Evolutionary conservation across 2,329 filamentous ascomycete species (phyloP).

Genomic region (Cladosporium sp.): DNA sequence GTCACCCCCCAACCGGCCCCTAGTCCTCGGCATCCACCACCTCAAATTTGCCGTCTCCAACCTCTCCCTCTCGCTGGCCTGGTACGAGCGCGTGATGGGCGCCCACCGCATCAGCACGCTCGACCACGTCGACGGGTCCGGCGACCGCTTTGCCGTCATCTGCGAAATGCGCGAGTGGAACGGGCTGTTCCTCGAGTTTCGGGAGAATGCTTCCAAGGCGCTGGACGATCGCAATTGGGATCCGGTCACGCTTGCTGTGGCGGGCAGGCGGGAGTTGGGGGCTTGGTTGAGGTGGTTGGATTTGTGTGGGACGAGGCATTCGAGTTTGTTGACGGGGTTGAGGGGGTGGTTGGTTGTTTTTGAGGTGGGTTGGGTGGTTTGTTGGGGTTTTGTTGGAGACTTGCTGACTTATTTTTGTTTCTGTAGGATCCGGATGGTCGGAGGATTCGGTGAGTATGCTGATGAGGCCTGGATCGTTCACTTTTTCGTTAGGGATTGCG

Average conservation of each 20-base stretch:
- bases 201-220: constrained; percentile 4
- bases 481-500: not conserved
- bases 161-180: constrained; percentile 13
- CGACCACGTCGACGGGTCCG: constrained; percentile 11
- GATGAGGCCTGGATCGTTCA: no score
- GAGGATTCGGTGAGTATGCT: not conserved
- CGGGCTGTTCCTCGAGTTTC: constrained; percentile 7
- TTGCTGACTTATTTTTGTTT: not conserved
- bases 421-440: constrained; percentile 2
- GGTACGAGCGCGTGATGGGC: constrained; percentile 15
- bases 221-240: constrained; percentile 11
- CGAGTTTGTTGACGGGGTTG: constrained; percentile 7
- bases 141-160: constrained; percentile 3
- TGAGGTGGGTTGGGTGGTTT: not conserved
- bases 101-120: constrained; percentile 10
- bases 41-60: constrained; percentile 15
- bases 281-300: constrained; percentile 8
- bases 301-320: constrained; percentile 8
- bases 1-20: constrained; percentile 1
- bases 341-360: constrained; percentile 12
- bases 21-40: constrained; percentile 14
- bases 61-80: constrained; percentile 14
- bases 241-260: constrained; percentile 6
- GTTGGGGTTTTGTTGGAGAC: not conserved
- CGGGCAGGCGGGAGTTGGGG: not conserved